Conservation (phyloP, 116 monocot species). For the Cymodocea nodosa region DNA sequence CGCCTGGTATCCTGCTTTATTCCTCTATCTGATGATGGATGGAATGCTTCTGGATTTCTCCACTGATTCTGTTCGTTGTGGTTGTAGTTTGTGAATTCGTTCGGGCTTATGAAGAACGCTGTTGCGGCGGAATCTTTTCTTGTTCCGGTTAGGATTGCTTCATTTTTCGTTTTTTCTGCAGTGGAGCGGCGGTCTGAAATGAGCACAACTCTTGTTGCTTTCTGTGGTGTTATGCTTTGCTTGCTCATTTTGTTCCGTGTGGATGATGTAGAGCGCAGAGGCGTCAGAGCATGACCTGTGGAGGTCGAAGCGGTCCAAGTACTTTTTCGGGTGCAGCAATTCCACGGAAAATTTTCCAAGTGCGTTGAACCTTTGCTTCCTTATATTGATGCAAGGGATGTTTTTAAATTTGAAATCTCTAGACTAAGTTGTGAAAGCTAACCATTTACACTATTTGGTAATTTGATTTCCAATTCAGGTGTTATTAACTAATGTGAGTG, state of each 20-base stretch:
- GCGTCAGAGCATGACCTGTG: constrained; percentile 25
- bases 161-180: not conserved
- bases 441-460: too few species aligned
- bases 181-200: not conserved
- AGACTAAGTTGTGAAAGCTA: too few species aligned
- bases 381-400: not conserved
- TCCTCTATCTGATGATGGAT: not conserved
- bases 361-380: constrained; percentile 5
- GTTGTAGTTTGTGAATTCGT: not conserved
- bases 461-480: too few species aligned
- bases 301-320: constrained; percentile 27
- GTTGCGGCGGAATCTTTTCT: constrained; percentile 6
- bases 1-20: not conserved
- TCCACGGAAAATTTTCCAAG: constrained; percentile 34
- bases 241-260: not conserved
- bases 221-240: not conserved
- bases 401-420: too few species aligned
- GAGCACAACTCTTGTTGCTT: not conserved
- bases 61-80: not conserved
- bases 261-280: constrained; percentile 21
- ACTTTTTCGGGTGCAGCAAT: constrained; percentile 44
- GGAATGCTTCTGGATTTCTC: not conserved
- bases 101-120: not conserved
- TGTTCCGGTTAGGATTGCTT: constrained; percentile 6
- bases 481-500: too few species aligned